These are phyloP conservation scores for Lepraria neglecta DNA, from an alignment of 495 filamentous ascomycete genomes.

Conservation along the genomic window DNA sequence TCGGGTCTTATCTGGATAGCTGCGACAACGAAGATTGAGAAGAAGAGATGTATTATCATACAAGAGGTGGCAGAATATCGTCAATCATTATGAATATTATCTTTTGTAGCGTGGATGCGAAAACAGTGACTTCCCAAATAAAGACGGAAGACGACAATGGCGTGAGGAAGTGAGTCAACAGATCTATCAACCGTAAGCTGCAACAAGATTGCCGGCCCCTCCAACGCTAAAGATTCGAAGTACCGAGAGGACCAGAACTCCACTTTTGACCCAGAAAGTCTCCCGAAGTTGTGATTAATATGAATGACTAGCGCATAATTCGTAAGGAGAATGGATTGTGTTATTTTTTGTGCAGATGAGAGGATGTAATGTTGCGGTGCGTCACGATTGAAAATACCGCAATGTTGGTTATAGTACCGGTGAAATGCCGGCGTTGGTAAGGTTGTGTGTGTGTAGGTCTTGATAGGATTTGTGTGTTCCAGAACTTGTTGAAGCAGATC, in stretches of 20 bases:
- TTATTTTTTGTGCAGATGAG: not conserved
- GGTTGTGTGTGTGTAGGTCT: too few relatives aligned
- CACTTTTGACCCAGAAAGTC: not conserved
- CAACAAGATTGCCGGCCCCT: not conserved
- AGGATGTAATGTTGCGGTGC: not conserved
- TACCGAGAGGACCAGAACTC: not conserved
- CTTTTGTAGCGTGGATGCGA: not conserved
- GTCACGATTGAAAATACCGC: not conserved
- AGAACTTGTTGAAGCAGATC: not conserved
- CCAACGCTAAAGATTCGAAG: not conserved
- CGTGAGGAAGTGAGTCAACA: not conserved
- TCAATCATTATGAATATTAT: not conserved
- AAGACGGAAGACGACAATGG: not conserved
- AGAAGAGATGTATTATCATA: too few relatives aligned
- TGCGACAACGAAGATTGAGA: too few relatives aligned
- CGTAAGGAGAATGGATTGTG: not conserved
- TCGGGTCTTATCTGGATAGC: too few relatives aligned
- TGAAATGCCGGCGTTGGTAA: too few relatives aligned
- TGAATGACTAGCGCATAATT: not conserved
- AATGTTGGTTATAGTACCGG: too few relatives aligned
- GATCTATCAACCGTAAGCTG: too few relatives aligned
- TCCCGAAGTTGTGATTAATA: not conserved
- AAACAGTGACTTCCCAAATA: too few relatives aligned
- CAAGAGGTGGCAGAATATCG: too few relatives aligned
- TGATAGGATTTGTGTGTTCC: not conserved